These are phyloP conservation scores for Rhodosporidiobolus odoratus DNA, from an alignment of 768 basidiomycete genomes.

Conservation along the genomic window DNA sequence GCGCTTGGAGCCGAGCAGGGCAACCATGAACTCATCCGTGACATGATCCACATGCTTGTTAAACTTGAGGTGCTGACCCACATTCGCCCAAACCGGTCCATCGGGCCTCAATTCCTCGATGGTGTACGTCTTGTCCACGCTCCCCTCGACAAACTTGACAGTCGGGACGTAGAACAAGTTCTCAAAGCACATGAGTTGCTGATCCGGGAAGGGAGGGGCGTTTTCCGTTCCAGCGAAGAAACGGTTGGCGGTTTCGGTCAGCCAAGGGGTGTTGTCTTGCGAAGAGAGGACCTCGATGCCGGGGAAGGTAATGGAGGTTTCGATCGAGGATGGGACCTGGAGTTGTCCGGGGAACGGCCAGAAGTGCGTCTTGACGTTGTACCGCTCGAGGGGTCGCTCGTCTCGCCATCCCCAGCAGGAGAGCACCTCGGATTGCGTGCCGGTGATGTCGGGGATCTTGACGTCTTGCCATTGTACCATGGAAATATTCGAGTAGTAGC, in stretches of 20 bases:
- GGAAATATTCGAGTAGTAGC: constrained; percentile 32
- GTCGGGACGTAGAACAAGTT: constrained; percentile 37
- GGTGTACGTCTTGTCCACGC: constrained; percentile 20
- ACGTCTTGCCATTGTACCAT: constrained; percentile 32
- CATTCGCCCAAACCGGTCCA: constrained; percentile 29
- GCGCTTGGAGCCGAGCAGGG: constrained; percentile 26
- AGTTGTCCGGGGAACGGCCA: constrained; percentile 35
- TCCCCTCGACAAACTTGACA: constrained; percentile 28
- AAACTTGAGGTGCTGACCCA: constrained; percentile 24
- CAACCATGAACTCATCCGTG: constrained; percentile 30
- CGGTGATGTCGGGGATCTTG: constrained; percentile 36
- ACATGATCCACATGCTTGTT: constrained; percentile 31
- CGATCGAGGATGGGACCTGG: constrained; percentile 26
- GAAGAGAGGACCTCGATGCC: constrained; percentile 29
- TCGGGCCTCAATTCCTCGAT: constrained; percentile 34
- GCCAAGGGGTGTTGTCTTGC: constrained; percentile 25
- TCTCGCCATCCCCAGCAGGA: constrained; percentile 36
- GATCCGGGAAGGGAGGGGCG: constrained; percentile 30
- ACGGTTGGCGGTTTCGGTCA: constrained; percentile 8
- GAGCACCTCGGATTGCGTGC: constrained; percentile 25
- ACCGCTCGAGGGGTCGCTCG: constrained; percentile 25
- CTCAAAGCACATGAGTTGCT: constrained; percentile 35
- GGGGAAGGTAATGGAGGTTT: constrained; percentile 37
- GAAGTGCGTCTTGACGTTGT: constrained; percentile 36
- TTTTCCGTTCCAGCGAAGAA: constrained; percentile 6